Evolutionary conservation across 345 rosid genomes (phyloP).

Genomic region (Mangifera indica): DNA sequence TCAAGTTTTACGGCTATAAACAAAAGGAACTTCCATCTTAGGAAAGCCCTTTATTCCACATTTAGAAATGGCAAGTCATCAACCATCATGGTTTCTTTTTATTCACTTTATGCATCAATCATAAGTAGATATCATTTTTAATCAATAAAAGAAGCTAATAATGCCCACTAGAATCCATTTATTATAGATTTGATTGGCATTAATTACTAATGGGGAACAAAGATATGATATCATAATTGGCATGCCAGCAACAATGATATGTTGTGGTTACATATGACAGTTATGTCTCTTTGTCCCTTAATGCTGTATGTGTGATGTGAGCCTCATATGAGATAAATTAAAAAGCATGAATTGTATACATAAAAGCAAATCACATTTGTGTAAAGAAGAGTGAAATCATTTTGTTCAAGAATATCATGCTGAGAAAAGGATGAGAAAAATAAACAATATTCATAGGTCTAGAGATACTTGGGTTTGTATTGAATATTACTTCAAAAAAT

Average conservation of each 20-base stretch:
- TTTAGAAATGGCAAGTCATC: neutral
- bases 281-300: neutral
- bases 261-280: neutral
- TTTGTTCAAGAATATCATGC: neutral
- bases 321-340: neutral
- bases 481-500: too few species aligned
- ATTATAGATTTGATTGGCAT: neutral
- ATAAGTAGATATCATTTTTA: neutral
- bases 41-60: neutral
- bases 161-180: constrained; percentile 5
- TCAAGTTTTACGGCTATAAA: constrained; percentile 1
- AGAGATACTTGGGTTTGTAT: too few species aligned
- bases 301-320: neutral
- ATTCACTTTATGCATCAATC: neutral
- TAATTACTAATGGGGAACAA: neutral
- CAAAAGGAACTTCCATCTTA: constrained; percentile 3
- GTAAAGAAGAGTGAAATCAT: neutral
- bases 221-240: neutral
- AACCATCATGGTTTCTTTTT: constrained; percentile 2
- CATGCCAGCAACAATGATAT: neutral
- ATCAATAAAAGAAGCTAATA: constrained; percentile 1
- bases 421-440: neutral
- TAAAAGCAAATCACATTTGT: neutral
- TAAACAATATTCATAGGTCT: too few species aligned
- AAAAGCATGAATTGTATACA: neutral